Conservation (phyloP, 148 eudicot species). For the Fagopyrum tataricum region DNA sequence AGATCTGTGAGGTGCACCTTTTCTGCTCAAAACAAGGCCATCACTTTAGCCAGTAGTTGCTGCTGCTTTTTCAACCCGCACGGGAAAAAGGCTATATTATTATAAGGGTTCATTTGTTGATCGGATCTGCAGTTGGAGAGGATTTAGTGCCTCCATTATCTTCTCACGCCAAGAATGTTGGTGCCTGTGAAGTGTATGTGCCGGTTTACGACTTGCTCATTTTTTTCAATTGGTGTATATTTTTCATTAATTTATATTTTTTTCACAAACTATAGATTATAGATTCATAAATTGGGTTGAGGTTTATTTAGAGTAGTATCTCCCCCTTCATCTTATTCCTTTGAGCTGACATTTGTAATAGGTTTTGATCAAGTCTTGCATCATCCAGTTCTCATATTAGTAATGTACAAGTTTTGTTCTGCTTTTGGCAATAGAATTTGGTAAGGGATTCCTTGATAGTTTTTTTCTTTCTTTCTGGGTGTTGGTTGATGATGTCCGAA, state of each 20-base stretch:
- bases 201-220: no score
- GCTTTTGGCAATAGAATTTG: no score
- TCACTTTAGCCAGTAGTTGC: constrained; percentile 55
- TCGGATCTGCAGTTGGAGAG: background rate
- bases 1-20: constrained; percentile 64
- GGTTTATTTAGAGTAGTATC: background rate
- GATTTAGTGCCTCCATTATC: background rate
- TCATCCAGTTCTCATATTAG: background rate
- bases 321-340: background rate
- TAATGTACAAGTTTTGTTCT: background rate
- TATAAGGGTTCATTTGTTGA: background rate
- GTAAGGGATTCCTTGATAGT: no score
- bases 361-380: background rate
- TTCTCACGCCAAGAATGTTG: constrained; percentile 12
- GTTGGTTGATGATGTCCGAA: no score
- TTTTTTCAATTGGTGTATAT: background rate
- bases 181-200: background rate
- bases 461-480: no score
- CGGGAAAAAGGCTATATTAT: no score
- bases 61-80: constrained; percentile 58
- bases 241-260: background rate
- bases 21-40: constrained; percentile 64
- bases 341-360: background rate
- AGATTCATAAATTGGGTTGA: background rate
- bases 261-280: background rate